Evolutionary conservation across 352 stramenopile species (phyloP).

Genomic region (Pythium dissotocum): DNA sequence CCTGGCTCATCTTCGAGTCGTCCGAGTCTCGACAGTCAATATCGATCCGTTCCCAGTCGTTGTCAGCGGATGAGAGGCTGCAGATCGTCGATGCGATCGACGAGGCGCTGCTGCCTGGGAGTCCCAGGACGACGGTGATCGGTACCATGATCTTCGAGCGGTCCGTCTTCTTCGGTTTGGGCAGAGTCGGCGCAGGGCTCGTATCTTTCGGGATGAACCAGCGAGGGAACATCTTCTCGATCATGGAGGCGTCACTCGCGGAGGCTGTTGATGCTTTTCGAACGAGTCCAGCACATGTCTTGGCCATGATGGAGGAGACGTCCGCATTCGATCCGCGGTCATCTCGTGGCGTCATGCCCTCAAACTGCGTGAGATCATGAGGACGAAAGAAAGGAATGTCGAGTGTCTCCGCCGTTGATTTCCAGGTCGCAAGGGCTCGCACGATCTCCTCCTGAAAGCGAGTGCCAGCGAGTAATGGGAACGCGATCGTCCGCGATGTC

Average conservation of each 20-base stretch:
- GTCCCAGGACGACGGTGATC: constrained; percentile 59
- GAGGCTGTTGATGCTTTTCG: neutral
- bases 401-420: constrained; percentile 38
- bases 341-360: constrained; percentile 47
- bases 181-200: constrained; percentile 36
- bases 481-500: constrained; percentile 32
- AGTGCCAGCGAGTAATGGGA: constrained; percentile 60
- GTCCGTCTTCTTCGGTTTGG: constrained; percentile 35
- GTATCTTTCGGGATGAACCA: constrained; percentile 65
- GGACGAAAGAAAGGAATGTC: constrained; percentile 59
- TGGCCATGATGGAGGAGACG: constrained; percentile 15
- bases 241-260: neutral
- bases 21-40: constrained; percentile 23
- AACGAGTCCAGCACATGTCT: constrained; percentile 32
- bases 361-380: constrained; percentile 44
- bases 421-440: constrained; percentile 54
- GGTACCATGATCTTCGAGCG: constrained; percentile 41
- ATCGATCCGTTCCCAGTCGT: constrained; percentile 45
- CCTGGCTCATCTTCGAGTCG: constrained; percentile 14
- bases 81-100: constrained; percentile 44
- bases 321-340: neutral
- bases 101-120: constrained; percentile 58
- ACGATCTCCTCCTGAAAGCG: constrained; percentile 72
- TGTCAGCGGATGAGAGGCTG: constrained; percentile 43
- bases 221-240: constrained; percentile 46